These are phyloP conservation scores for Capsicum chinense DNA, from an alignment of 257 asterid genomes.

Conservation along the genomic window DNA sequence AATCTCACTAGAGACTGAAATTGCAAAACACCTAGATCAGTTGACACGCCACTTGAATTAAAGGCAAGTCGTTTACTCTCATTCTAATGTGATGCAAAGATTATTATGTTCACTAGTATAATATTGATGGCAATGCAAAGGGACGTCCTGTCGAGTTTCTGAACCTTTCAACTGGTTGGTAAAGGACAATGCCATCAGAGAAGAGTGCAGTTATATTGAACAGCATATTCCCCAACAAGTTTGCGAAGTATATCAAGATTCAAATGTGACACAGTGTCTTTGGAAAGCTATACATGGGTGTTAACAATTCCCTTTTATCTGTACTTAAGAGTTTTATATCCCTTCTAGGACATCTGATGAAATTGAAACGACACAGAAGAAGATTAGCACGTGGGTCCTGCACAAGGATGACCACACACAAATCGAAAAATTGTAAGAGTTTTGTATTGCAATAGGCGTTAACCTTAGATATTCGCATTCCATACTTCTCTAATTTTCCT, in stretches of 20 bases:
- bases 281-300: neutral
- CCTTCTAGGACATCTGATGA: neutral
- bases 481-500: neutral
- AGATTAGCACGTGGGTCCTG: neutral
- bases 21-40: neutral
- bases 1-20: neutral
- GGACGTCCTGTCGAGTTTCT: neutral
- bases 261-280: neutral
- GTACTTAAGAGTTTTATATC: neutral
- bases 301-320: neutral
- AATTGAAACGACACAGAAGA: neutral
- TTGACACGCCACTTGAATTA: neutral
- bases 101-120: neutral
- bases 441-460: neutral
- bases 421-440: neutral
- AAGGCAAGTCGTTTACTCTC: neutral
- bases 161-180: slow-evolving; percentile 26
- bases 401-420: neutral
- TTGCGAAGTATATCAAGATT: slow-evolving; percentile 20
- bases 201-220: slow-evolving; percentile 18
- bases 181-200: slow-evolving; percentile 23
- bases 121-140: slow-evolving; percentile 20
- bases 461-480: neutral
- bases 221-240: neutral
- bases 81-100: neutral